Percentiles rank a stretch among this genome's conserved stretches.
phyloP scores from a whole-genome alignment of 1,139 yeast genomes.

The Sugiyamaella japonica region DNA sequence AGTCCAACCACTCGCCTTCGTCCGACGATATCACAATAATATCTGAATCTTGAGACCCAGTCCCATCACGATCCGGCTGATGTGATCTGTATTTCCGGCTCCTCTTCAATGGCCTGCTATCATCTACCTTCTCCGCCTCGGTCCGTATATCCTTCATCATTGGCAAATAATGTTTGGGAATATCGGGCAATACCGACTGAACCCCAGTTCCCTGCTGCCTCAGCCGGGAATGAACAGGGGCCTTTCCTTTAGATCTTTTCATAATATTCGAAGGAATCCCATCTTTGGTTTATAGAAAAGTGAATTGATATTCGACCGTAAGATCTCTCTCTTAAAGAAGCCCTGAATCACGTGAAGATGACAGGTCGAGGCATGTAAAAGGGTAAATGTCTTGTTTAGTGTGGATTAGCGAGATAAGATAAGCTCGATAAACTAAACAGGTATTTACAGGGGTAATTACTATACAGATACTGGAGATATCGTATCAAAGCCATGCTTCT shows the following conservation, averaged over 20 bases:
- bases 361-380: not conserved
- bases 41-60: slow-evolving; percentile 64
- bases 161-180: slow-evolving; percentile 44
- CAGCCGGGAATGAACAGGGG: slow-evolving; percentile 9
- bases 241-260: slow-evolving; percentile 16
- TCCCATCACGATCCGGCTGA: slow-evolving; percentile 59
- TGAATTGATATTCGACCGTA: not conserved
- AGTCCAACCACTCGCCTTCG: not conserved
- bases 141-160: slow-evolving; percentile 41
- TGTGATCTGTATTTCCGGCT: slow-evolving; percentile 24
- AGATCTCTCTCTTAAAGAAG: not conserved
- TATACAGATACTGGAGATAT: not conserved
- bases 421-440: not conserved
- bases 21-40: slow-evolving; percentile 22
- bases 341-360: slow-evolving; percentile 1
- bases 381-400: not conserved
- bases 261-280: not conserved
- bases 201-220: not conserved
- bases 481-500: not conserved
- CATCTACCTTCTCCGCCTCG: slow-evolving; percentile 22
- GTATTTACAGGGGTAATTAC: not conserved
- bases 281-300: not conserved
- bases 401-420: not conserved
- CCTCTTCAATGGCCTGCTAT: slow-evolving; percentile 33
- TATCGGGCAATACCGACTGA: slow-evolving; percentile 18